Percentiles rank a stretch among this genome's conserved stretches.
Evolutionary conservation across 192 early-diverging fungal genomes (phyloP).

Genomic region (Gonapodya prolifera): DNA sequence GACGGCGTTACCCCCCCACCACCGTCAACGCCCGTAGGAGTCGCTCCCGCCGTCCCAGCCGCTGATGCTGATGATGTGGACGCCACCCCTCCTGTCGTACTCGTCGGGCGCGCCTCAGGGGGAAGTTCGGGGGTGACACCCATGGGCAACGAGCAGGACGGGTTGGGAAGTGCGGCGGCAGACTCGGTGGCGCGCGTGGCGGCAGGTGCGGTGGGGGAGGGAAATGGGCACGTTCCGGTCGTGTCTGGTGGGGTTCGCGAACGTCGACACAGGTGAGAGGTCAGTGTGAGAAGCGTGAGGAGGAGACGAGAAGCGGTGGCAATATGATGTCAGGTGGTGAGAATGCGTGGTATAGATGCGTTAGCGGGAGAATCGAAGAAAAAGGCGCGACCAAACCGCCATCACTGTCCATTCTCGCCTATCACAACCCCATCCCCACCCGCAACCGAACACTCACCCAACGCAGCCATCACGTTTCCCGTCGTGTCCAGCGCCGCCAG

Average conservation of each 20-base stretch:
- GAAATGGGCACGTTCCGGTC: neutral
- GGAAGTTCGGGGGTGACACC: neutral
- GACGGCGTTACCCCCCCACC: neutral
- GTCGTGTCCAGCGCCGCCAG: neutral
- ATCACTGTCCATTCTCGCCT: too few species aligned
- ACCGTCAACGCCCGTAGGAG: neutral
- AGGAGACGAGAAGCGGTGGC: neutral
- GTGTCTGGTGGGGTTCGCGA: neutral
- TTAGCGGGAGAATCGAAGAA: too few species aligned
- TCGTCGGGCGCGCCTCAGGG: neutral
- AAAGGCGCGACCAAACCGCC: too few species aligned
- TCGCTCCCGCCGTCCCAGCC: neutral
- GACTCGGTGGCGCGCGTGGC: neutral
- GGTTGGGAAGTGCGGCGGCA: neutral
- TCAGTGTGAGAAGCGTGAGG: neutral
- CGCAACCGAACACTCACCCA: too few species aligned
- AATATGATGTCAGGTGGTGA: neutral
- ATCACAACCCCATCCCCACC: too few species aligned
- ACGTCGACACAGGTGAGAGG: too few species aligned
- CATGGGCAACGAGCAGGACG: neutral
- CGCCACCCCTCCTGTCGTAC: neutral
- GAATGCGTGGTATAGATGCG: too few species aligned
- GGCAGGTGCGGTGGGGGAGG: neutral
- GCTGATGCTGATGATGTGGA: neutral
- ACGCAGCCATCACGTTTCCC: neutral